Evolutionary conservation across 2,329 filamentous ascomycete species (phyloP), one percentile per base, ranked within the genome.

Genomic region (Calonectria naviculata): DNA sequence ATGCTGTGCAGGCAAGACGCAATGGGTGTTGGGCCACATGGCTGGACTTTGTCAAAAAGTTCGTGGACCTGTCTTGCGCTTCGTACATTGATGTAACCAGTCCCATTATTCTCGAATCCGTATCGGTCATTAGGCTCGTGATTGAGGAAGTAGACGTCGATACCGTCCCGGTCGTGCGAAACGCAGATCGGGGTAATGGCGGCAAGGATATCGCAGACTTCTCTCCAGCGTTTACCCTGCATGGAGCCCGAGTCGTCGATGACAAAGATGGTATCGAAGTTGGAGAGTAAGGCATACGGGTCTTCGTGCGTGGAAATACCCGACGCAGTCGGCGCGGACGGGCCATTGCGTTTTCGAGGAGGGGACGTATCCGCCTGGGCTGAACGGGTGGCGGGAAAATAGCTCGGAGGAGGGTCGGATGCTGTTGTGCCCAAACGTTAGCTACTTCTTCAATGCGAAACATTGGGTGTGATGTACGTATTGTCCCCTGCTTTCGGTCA

Each of bases 171-270:
- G 80, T 98, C 96, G 81, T 94, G 92, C 4, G 86, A 81, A 1
- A 94, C 94, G 84, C 95, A 97, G 78, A 98, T 93, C 0, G 94
- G 94, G 0, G 94, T 89, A 78, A 98, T 95, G 58, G 90, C 87
- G 34, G 88, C 84, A 2, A 98, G 89, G 1, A 93, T 94, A 8
- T 88, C 85, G 26, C 88, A 84, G 0, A 94, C 94, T 82, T 98
- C 94, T 15, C 84, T 82, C 96, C 96, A 98, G 26, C 88, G 89
- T n/a, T 85, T 80, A 19, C 93, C 94, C 1, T 87, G 85, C 96
- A 98, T 98, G 76, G 93, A 95, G 5, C 91, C 90, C n/a, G 93
- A 95, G 85, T 98, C 96, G 80, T 98, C 96, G 80, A 98, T 94
- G 1, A 98, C 84, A 81, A 98, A 95, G 67, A 96, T 84, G 38